Evolutionary conservation across 345 rosid genomes (phyloP), one percentile per base, ranked within the genome.

Genomic region (Moricandia arvensis): DNA sequence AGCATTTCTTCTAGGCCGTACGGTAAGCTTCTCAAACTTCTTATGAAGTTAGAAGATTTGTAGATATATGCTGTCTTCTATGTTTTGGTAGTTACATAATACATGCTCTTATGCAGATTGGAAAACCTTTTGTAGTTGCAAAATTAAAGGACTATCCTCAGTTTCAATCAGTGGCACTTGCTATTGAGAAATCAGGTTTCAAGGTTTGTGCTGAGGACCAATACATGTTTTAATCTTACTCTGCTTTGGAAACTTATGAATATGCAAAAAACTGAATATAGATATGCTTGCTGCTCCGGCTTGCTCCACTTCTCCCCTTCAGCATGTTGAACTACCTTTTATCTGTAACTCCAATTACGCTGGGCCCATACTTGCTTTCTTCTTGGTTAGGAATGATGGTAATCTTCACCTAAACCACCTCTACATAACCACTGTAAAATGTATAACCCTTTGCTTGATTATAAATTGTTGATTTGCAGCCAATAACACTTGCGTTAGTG

Each of bases 321-420:
- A 93, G 83, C 86, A 85, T 95, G 89, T 80, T 95, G 87, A 95
- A 95, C 83, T 95, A 95, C 89, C 91, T 95, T 41, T 83, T 95
- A 63, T 95, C 99, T 11, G 93, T 95, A 59, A 95, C 99, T 27
- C 97, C 99, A 15, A 90, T 93, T 33, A 64, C 90, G 13, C 33
- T 90, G 29, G 90, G 85, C n/a, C 87, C 87, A 68, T 95, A 95
- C 84, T 84, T 89, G 89, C 91, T 95, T 81, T 96, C 97, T 62
- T 90, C 99, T 43, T 95, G 99, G 99, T 55, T 95, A 77, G 99
- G 99, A 75, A 95, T 95, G 99, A 88, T 93, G 99, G 98, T 95
- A 89, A 59, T 63, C 27, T 26, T 34, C 35, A 11, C 10, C 73
- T 63, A 21, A 24, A 9, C 58, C n/a, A 10, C 69, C 73, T 37